These are phyloP conservation scores for Cerrena zonata DNA, from an alignment of 1,284 basidiomycete species.

Conservation along the genomic window DNA sequence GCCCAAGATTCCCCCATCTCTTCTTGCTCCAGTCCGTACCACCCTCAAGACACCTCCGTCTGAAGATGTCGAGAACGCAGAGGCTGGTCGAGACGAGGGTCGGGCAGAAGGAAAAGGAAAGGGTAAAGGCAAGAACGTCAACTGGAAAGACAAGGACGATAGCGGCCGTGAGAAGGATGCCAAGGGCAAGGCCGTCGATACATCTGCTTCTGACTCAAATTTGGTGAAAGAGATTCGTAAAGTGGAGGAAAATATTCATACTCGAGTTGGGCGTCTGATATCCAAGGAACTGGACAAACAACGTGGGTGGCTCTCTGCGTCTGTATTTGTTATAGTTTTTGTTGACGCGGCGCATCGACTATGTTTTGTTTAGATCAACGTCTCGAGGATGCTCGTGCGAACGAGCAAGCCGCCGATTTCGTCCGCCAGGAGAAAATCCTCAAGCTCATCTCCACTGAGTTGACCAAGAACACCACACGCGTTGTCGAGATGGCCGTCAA, in stretches of 20 bases:
- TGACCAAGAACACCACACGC: slow-evolving; percentile 77
- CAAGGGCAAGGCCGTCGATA: slow-evolving; percentile 35
- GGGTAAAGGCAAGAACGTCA: slow-evolving; percentile 52
- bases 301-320: slow-evolving; percentile 40
- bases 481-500: slow-evolving; percentile 82
- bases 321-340: not conserved
- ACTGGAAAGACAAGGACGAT: slow-evolving; percentile 22
- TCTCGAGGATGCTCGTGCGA: slow-evolving; percentile 68
- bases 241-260: slow-evolving; percentile 73
- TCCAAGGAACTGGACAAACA: slow-evolving; percentile 83
- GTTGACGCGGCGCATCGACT: slow-evolving; percentile 4
- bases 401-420: slow-evolving; percentile 73
- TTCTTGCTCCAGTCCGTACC: slow-evolving; percentile 26
- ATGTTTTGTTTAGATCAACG: slow-evolving; percentile 54
- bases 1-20: slow-evolving; percentile 14
- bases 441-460: slow-evolving; percentile 76
- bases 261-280: slow-evolving; percentile 65
- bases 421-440: slow-evolving; percentile 79
- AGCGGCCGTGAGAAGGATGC: slow-evolving; percentile 31
- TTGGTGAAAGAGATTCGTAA: slow-evolving; percentile 71
- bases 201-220: slow-evolving; percentile 49
- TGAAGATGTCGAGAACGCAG: slow-evolving; percentile 59
- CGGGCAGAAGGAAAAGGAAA: slow-evolving; percentile 53
- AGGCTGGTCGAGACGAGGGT: slow-evolving; percentile 53
- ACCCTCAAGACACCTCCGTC: slow-evolving; percentile 62